Percentiles rank a stretch among this genome's conserved stretches.
These are phyloP conservation scores for Trichoderma semiorbis DNA, from an alignment of 2,329 filamentous ascomycete species.

Conservation along the genomic window DNA sequence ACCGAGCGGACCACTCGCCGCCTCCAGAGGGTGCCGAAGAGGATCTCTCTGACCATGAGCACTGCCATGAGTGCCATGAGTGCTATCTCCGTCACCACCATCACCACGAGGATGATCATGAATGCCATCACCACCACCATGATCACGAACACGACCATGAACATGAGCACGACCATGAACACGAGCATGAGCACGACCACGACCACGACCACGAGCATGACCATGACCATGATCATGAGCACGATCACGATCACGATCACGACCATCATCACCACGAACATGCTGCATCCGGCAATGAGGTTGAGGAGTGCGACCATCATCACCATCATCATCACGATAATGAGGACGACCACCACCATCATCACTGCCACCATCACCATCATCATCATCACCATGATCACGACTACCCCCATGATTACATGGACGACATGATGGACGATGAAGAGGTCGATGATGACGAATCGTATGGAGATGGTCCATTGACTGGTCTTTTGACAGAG, in stretches of 20 bases:
- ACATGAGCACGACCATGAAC: constrained; percentile 21
- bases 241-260: constrained; percentile 22
- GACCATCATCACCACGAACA: constrained; percentile 35
- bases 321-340: constrained; percentile 28
- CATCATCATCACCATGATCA: constrained; percentile 36
- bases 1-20: constrained; percentile 41
- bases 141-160: constrained; percentile 33
- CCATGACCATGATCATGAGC: no score
- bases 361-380: constrained; percentile 29
- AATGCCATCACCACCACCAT: constrained; percentile 37
- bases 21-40: constrained; percentile 37
- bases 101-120: constrained; percentile 46
- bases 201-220: constrained; percentile 33
- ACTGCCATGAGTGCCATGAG: constrained; percentile 35
- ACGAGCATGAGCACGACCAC: constrained; percentile 37
- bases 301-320: constrained; percentile 47
- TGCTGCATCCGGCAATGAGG: constrained; percentile 47
- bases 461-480: constrained; percentile 73
- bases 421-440: constrained; percentile 59
- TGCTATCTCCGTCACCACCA: constrained; percentile 29
- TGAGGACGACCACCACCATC: constrained; percentile 29
- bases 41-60: constrained; percentile 37
- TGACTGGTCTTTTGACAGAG: constrained; percentile 83
- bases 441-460: constrained; percentile 72
- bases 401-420: constrained; percentile 43